Evolutionary conservation across 176 grass and related monocot genomes (phyloP), one percentile per base, ranked within the genome.

Genomic region (Carex pumila): DNA sequence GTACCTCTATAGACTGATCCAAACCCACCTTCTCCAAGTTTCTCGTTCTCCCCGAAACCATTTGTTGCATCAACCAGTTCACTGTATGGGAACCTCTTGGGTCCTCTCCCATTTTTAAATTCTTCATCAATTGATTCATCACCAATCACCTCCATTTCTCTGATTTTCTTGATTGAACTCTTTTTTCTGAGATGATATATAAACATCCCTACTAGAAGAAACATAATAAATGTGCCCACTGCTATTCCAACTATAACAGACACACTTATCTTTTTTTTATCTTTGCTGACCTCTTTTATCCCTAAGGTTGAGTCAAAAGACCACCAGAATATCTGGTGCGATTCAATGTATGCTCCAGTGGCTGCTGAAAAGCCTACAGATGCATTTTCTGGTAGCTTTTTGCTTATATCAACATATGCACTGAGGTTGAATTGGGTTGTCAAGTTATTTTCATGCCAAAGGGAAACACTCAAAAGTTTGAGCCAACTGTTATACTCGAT

Each of bases 361-460:
- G 86, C 73, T 7, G 90, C 92, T 19, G 92, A 94, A 84, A 94
- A 94, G 25, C 90, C 92, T 2, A 94, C 67, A 10, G 84, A 84
- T 22, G 81, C 8, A 6, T 74, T 61, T n/a, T n/a, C n/a, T 4
- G 93, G 88, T 67, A 89, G 81, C 0, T 81, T 1, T 5, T 62
- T 75, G 9, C 3, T 62, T 60, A 95, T 12, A 63, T 95, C 61
- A 13, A 94, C 71, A 30, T 52, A 47, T 55, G 18, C 41, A 17
- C 7, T 3, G 0, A 83, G 21, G 5, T 3, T 81, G 84, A 84
- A 92, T 14, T 36, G 17, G 17, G 29, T 71, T 22, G 15, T 43
- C 13, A 37, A 64, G 45, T 79, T 53, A 12, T 3, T 6, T 0
- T 61, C 81, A 12, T 47, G 56, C 5, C n/a, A 58, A 12, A 88